Base-by-base conservation (phyloP, 2,329 filamentous ascomycete genomes). In the Colletotrichum navitas region DNA sequence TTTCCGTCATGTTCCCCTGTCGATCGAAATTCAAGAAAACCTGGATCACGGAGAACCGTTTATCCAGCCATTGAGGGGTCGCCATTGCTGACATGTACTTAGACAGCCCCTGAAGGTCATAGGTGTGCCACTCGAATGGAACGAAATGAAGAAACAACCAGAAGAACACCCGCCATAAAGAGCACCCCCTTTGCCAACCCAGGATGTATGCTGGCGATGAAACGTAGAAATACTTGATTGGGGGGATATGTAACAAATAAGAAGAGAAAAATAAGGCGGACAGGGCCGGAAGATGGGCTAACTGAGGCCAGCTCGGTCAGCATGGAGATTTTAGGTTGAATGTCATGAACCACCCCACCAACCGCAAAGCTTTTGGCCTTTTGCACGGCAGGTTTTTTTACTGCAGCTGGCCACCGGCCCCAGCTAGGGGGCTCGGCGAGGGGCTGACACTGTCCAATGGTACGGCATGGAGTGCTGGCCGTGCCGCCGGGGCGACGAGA, bases 381-480 rank as follows among this genome's bases (percentile, higher is more conserved):
- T 66, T 29, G 32, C 24, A 16, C 47, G 32, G 32, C 55, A 34
- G 45, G n/a, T n/a, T n/a, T n/a, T n/a, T 24, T 39, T 63, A 70
- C 29, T 60, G 49, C 58, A 52, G n/a, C 36, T 39, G 41, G 55
- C 41, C 26, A 11, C 47, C 43, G 5, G 66, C 24, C 43, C 47
- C 66, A 10, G 62, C 56, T 14, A 76, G 43, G 5, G 85, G 84
- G 64, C 84, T 87, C n/a, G 78, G 77, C 26, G 83, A 73, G 1
- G 89, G 87, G 74, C 87, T 89, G 66, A 95, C 89, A 16, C 89
- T 89, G 80, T 97, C 93, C 55, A 98, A 82, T 1, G 95, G 94
- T 32, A 93, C 95, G 6, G 94, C 91, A 80, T 98, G 96, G 73
- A 98, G 83, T 3, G 96, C 95, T 21, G 96, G 96, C 78, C 93